Evolutionary conservation across 2,329 filamentous ascomycete genomes (phyloP), one percentile per base, ranked within the genome.

Genomic region (Aureobasidium namibiae): DNA sequence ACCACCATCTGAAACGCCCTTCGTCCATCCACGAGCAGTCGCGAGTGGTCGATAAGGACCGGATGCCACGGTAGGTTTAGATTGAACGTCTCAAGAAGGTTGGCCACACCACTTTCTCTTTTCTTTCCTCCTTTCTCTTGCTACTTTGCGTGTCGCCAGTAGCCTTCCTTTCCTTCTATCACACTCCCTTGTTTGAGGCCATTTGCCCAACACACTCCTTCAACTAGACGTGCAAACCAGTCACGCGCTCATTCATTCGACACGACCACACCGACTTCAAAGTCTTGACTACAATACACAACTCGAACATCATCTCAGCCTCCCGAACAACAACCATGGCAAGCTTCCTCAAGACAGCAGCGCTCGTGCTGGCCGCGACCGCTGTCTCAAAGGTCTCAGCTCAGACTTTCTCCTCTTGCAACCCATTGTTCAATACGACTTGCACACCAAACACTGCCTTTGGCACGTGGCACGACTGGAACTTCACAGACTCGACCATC

Each of bases 341-440:
- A 48, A 21, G n/a, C n/a, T 23, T 58, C 33, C 10, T 58, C 23
- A 48, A 58, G 24, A 58, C 54, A 48, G 33, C 44, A 49, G 61
- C 61, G 36, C 48, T 72, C 60, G 66, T 70, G 62, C 64, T 71
- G 53, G 59, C 69, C 56, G 69, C 70, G 45, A 58, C 54, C 16
- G 61, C 71, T 42, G 64, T 72, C 45, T 69, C 79, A 61, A 74
- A 80, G 34, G 76, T 77, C 56, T 65, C 79, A 46, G 91, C 88
- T 53, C 92, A 96, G 73, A 90, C 91, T 26, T 83, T 74, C 59
- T 90, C 89, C 6, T 71, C 78, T 38, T 97, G 92, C 77, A 86
- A 95, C 68, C 92, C 92, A 5, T 78, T 88, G 69, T 82, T 91
- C 64, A 71, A 74, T 57, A 82, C 79, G 41, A 68, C 65, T 34